Evolutionary conservation across 495 filamentous ascomycete genomes (phyloP).

Genomic region (Penicillium turbatum): DNA sequence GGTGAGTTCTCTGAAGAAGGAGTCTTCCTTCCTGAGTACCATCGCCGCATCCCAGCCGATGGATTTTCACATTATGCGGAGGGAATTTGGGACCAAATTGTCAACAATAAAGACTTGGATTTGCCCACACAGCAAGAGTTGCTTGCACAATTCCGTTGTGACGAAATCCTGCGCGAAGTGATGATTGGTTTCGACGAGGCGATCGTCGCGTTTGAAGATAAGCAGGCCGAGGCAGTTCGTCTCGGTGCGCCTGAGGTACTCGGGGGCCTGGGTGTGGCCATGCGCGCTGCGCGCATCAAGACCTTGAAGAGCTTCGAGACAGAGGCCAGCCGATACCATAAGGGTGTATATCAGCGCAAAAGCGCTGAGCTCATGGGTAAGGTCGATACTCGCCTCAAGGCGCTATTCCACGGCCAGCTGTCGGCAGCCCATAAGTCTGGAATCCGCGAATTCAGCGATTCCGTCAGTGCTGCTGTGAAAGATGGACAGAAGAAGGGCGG

Average conservation of each 20-base stretch:
- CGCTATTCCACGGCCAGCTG: slow-evolving; percentile 81
- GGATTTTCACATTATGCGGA: slow-evolving; percentile 90
- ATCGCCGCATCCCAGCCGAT: slow-evolving; percentile 91
- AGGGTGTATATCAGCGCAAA: slow-evolving; percentile 86
- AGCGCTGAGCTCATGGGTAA: slow-evolving; percentile 78
- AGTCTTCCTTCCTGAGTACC: slow-evolving; percentile 90
- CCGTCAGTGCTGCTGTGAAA: slow-evolving; percentile 79
- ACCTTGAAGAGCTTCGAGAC: slow-evolving; percentile 79
- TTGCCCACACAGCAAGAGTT: slow-evolving; percentile 95
- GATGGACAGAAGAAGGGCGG: slow-evolving; percentile 84
- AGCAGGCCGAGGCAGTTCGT: slow-evolving; percentile 67
- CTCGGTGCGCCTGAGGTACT: slow-evolving; percentile 68
- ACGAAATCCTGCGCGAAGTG: slow-evolving; percentile 89
- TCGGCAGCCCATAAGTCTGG: slow-evolving; percentile 82
- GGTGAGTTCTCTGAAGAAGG: slow-evolving; percentile 71
- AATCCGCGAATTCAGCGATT: slow-evolving; percentile 81
- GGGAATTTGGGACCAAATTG: slow-evolving; percentile 96
- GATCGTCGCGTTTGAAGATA: slow-evolving; percentile 80
- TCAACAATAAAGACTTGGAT: slow-evolving; percentile 96
- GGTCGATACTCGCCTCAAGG: slow-evolving; percentile 79
- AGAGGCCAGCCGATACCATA: slow-evolving; percentile 91
- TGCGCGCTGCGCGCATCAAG: slow-evolving; percentile 66
- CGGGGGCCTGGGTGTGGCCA: slow-evolving; percentile 69
- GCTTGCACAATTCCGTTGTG: slow-evolving; percentile 93
- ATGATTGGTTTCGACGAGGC: slow-evolving; percentile 76